phyloP scores from a whole-genome alignment of 306 rosid species.

The Casuarina cunninghamiana region DNA sequence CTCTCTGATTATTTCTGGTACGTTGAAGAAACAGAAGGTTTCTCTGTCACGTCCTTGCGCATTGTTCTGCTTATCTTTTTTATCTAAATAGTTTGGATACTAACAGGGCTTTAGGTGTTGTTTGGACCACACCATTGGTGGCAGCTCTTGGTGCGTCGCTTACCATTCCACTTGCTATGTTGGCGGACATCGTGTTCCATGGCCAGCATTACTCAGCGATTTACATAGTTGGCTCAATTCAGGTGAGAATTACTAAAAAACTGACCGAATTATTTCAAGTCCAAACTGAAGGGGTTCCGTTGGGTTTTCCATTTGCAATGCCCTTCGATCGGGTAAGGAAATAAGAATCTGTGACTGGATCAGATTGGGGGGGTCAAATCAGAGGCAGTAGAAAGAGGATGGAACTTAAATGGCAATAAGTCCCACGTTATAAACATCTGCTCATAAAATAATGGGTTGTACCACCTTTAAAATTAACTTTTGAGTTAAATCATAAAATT shows the following conservation, averaged over 20 bases:
- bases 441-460: too few relatives aligned
- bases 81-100: background rate
- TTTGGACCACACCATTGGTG: slow-evolving; percentile 35
- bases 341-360: too few relatives aligned
- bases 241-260: slow-evolving; percentile 7
- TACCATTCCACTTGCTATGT: slow-evolving; percentile 35
- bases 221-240: slow-evolving; percentile 31
- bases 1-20: slow-evolving; percentile 39
- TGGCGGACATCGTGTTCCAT: slow-evolving; percentile 33
- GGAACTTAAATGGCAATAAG: too few relatives aligned
- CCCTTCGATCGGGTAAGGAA: too few relatives aligned
- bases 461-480: too few relatives aligned
- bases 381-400: too few relatives aligned
- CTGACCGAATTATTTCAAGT: too few relatives aligned
- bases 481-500: too few relatives aligned
- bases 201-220: slow-evolving; percentile 31
- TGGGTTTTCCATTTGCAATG: too few relatives aligned
- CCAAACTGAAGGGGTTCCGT: too few relatives aligned
- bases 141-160: slow-evolving; percentile 35
- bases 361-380: too few relatives aligned
- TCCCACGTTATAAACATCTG: too few relatives aligned
- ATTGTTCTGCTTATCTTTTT: background rate
- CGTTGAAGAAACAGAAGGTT: background rate
- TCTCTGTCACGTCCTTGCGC: background rate
- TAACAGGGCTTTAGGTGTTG: slow-evolving; percentile 35